Evolutionary conservation across 2,329 filamentous ascomycete genomes (phyloP).

Genomic region (Cercospora berteroae): DNA sequence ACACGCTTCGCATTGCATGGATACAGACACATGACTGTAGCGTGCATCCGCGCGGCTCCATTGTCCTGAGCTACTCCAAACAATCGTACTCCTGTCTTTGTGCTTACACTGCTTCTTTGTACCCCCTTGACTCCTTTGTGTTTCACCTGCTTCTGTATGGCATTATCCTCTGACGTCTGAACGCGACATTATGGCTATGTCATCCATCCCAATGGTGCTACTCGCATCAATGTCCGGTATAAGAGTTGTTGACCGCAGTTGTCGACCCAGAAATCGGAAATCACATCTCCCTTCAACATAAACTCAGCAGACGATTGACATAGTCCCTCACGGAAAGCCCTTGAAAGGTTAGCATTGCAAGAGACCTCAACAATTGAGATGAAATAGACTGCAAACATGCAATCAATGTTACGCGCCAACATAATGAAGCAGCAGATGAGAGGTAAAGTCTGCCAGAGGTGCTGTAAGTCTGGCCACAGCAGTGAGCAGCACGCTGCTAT

Average conservation of each 20-base stretch:
- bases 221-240: not conserved
- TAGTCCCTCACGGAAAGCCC: not conserved
- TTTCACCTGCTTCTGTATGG: not conserved
- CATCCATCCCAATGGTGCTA: not conserved
- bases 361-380: not conserved
- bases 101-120: no score
- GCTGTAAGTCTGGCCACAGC: not conserved
- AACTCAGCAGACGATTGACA: not conserved
- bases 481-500: no score
- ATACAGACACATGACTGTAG: no score
- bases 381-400: not conserved
- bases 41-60: no score
- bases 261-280: not conserved
- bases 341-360: not conserved
- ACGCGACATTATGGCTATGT: not conserved
- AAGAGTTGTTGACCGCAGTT: not conserved
- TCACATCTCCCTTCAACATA: not conserved
- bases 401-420: not conserved
- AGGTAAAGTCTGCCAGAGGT: not conserved
- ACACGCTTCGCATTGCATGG: not conserved
- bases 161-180: not conserved
- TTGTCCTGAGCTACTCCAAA: no score
- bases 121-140: not conserved
- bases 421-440: not conserved
- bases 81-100: no score